Evolutionary conservation across 352 stramenopile genomes (phyloP).

Genomic region (Phytopythium aichiense): DNA sequence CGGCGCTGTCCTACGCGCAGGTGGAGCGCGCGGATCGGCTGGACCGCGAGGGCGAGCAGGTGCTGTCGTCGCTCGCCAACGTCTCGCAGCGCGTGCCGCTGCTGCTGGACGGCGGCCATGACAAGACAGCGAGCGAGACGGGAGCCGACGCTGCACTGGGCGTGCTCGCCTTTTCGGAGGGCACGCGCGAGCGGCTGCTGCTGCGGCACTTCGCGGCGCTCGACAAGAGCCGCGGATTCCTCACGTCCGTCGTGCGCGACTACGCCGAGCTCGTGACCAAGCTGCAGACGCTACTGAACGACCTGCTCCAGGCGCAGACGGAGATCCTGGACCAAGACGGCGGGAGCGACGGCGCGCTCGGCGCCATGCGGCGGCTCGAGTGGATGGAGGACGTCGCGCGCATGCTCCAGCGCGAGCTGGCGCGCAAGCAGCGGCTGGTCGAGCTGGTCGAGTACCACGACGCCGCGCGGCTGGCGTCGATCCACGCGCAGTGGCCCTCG

Average conservation of each 20-base stretch:
- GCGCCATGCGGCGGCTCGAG: constrained; percentile 36
- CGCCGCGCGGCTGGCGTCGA: constrained; percentile 20
- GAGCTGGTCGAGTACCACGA: constrained; percentile 53
- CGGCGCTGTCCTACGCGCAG: constrained; percentile 7
- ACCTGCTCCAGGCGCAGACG: constrained; percentile 21
- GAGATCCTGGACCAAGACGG: constrained; percentile 13
- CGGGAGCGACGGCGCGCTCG: constrained; percentile 13
- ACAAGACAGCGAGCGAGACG: not conserved
- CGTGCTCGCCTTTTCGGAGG: constrained; percentile 34
- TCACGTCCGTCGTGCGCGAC: constrained; percentile 46
- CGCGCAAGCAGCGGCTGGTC: constrained; percentile 54
- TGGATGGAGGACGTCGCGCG: constrained; percentile 71
- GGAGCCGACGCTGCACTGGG: constrained; percentile 24
- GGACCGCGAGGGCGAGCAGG: constrained; percentile 57
- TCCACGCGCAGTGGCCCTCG: constrained; percentile 44
- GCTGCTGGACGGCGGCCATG: constrained; percentile 14
- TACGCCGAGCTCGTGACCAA: constrained; percentile 39
- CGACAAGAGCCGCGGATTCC: constrained; percentile 59
- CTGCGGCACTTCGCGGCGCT: constrained; percentile 64
- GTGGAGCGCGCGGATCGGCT: constrained; percentile 43
- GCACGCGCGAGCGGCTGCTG: constrained; percentile 39
- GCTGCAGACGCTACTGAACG: constrained; percentile 32
- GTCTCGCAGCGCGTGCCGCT: constrained; percentile 51
- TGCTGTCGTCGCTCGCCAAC: constrained; percentile 68
- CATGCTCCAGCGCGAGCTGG: constrained; percentile 64